A percentile compares a stretch with the other conserved stretches of the same genome.
Conservation (phyloP, 495 filamentous ascomycete species). For the Penicillium lagena region DNA sequence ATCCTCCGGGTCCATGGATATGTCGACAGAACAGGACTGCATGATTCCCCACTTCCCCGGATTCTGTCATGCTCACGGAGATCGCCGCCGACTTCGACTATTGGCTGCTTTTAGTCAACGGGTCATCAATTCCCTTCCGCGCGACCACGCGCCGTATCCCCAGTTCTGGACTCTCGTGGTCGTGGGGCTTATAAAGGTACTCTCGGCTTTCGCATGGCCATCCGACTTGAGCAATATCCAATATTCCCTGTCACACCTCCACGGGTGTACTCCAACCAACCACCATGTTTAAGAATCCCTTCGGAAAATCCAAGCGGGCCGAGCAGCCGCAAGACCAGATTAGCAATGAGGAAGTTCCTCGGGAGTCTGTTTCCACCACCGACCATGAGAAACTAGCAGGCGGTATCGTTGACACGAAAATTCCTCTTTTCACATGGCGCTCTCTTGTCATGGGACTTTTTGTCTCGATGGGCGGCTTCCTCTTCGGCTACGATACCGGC, state of each 20-base stretch:
- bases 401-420: slow-evolving; percentile 23
- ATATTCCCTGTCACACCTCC: not conserved
- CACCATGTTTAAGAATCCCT: slow-evolving; percentile 16
- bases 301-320: slow-evolving; percentile 7
- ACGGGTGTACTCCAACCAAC: not conserved
- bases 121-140: slow-evolving; percentile 15
- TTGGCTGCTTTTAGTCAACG: slow-evolving; percentile 9
- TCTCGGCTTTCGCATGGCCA: no score
- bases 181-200: no score
- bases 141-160: not conserved
- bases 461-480: slow-evolving; percentile 61
- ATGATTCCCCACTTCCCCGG: slow-evolving; percentile 13
- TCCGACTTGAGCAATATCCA: no score
- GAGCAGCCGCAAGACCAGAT: slow-evolving; percentile 11
- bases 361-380: slow-evolving; percentile 15
- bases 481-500: slow-evolving; percentile 39
- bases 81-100: not conserved
- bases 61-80: slow-evolving; percentile 7
- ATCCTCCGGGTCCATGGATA: slow-evolving; percentile 5
- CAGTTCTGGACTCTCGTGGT: not conserved
- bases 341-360: slow-evolving; percentile 1
- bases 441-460: slow-evolving; percentile 41
- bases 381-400: slow-evolving; percentile 15
- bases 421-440: slow-evolving; percentile 30
- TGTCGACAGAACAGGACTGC: not conserved